These are phyloP conservation scores for Adiantum capillusveneris DNA, from an alignment of 75 land plant species.

Conservation along the genomic window DNA sequence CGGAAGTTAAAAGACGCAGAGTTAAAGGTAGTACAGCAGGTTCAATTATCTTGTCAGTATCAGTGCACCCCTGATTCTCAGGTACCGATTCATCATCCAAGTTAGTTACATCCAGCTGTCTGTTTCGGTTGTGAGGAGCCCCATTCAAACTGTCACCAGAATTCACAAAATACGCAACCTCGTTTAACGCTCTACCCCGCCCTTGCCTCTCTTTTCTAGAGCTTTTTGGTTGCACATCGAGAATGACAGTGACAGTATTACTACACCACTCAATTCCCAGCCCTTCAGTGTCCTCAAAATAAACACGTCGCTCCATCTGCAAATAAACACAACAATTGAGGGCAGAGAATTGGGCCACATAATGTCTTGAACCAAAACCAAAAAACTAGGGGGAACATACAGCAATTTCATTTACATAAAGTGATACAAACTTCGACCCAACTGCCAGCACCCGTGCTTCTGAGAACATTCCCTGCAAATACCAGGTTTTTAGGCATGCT, in stretches of 20 bases:
- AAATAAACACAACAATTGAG: conserved; percentile 1
- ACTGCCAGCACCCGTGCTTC: conserved; percentile 86
- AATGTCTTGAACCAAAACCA: conserved; percentile 1
- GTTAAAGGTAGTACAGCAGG: conserved; percentile 73
- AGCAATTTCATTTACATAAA: conserved; percentile 66
- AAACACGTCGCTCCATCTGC: conserved; percentile 86
- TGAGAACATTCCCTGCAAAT: conserved; percentile 56
- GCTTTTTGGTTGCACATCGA: conserved; percentile 36
- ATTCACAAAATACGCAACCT: conserved; percentile 52
- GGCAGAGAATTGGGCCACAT: no score
- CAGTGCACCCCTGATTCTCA: conserved; percentile 13
- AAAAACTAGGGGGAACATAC: conserved; percentile 30
- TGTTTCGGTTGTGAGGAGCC: neutral
- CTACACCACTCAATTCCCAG: conserved; percentile 80
- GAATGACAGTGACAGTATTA: conserved; percentile 62
- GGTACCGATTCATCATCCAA: neutral
- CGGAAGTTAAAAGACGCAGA: conserved; percentile 44
- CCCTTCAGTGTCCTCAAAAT: conserved; percentile 84
- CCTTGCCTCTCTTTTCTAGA: conserved; percentile 23
- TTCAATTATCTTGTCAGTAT: conserved; percentile 24
- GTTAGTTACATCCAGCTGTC: neutral
- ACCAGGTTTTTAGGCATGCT: neutral
- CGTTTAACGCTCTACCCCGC: conserved; percentile 41
- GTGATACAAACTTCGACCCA: conserved; percentile 86
- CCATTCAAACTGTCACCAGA: conserved; percentile 24